Percentiles rank a stretch among this genome's conserved stretches.
Evolutionary conservation across 768 basidiomycete genomes (phyloP).

Genomic region (Macrolepiota albuminosa): DNA sequence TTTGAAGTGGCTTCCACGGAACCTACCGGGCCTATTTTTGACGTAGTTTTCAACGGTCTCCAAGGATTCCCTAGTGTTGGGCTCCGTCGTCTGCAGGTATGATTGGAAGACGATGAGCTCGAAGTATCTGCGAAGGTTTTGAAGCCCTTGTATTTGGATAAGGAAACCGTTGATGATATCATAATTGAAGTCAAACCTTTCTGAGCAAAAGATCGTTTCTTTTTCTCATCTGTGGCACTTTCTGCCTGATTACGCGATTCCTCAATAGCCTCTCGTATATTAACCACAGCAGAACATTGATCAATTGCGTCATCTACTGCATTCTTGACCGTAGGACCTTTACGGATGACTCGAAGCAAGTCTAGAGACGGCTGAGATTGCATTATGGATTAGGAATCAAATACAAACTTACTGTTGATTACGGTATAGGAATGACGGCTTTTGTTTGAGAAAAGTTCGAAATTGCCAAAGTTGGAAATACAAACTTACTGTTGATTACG

Average conservation of each 20-base stretch:
- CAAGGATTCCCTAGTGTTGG: constrained; percentile 73
- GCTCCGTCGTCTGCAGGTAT: constrained; percentile 75
- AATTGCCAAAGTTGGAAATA: constrained; percentile 16
- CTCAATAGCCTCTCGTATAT: constrained; percentile 88
- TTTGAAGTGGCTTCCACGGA: not conserved
- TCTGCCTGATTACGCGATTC: constrained; percentile 74
- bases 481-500: constrained; percentile 77
- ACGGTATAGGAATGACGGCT: constrained; percentile 72
- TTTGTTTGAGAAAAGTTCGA: constrained; percentile 26
- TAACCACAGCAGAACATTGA: constrained; percentile 75
- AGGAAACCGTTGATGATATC: not conserved
- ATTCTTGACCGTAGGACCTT: constrained; percentile 81
- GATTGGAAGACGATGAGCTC: constrained; percentile 86
- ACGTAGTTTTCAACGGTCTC: constrained; percentile 82
- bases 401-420: constrained; percentile 70
- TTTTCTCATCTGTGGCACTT: constrained; percentile 66
- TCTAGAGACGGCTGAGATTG: constrained; percentile 5
- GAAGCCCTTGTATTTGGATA: constrained; percentile 46
- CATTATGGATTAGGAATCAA: not conserved
- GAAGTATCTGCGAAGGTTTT: constrained; percentile 81
- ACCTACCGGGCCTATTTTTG: constrained; percentile 73
- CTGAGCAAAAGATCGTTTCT: constrained; percentile 61
- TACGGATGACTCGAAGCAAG: constrained; percentile 67
- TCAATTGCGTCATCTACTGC: constrained; percentile 87
- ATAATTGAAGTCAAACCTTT: constrained; percentile 47